Evolutionary conservation across 345 rosid species (phyloP), one percentile per base, ranked within the genome.

Genomic region (Sisymbrium irio): DNA sequence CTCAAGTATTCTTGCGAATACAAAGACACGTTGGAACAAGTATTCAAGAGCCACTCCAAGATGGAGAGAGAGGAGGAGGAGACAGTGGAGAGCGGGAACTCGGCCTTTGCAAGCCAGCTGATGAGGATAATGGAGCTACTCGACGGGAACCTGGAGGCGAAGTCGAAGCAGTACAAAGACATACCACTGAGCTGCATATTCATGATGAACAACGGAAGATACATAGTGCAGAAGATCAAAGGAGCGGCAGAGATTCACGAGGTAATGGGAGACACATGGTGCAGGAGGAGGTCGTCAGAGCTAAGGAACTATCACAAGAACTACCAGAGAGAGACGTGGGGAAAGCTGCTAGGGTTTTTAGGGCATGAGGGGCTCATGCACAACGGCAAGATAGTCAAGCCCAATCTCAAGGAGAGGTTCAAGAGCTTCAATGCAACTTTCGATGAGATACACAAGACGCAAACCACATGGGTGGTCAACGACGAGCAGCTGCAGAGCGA

Each of bases 191-290:
- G 89, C 70, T 73, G 81, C 82, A 91, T 94, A 18, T 94, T 94
- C 84, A 88, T 89, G 96, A 94, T 94, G 98, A 94, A 94, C 83
- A 94, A 94, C 13, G 98, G 97, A 4, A 86, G 93, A n/a, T 94
- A 89, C 86, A 89, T 91, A 39, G 74, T 89, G 60, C 92, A 94
- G 65, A 88, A 91, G 84, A 84, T 89, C 83, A 88, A 85, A 75
- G 82, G 88, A 6, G 84, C 97, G 0, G 32, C 81, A 1, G 95
- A 86, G 90, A 83, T 89, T 50, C 84, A 84, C 20, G 73, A 81
- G 45, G 77, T 77, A 28, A 79, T 87, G 82, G 93, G 96, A 4
- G 88, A 91, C 62, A 79, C 81, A 8, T 89, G 97, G 97, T 82
- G 87, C 62, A 83, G 97, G 32, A 88, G 78, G 81, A 83, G 86